These are phyloP conservation scores for Ambrosiella cleistominuta DNA, from an alignment of 2,329 filamentous ascomycete species.

Conservation along the genomic window DNA sequence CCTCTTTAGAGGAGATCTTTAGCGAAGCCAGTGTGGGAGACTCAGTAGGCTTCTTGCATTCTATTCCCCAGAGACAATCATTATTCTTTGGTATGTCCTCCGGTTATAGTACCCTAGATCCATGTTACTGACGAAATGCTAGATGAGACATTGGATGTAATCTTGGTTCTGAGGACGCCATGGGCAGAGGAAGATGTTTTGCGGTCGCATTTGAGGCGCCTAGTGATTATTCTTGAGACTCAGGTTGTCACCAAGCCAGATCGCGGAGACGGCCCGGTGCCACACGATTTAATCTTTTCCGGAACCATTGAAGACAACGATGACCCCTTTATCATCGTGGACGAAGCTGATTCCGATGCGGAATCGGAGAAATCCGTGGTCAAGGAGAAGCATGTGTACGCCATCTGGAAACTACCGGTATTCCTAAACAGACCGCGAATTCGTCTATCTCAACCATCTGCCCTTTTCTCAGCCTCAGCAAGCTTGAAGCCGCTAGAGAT, in stretches of 20 bases:
- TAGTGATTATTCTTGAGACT: constrained; percentile 50
- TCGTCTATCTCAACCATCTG: constrained; percentile 46
- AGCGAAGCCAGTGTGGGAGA: constrained; percentile 21
- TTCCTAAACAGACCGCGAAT: constrained; percentile 42
- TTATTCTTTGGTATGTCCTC: constrained; percentile 52
- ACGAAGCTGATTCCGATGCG: constrained; percentile 16
- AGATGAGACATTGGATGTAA: constrained; percentile 59
- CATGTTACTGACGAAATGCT: constrained; percentile 11
- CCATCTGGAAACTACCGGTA: constrained; percentile 42
- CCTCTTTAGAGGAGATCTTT: constrained; percentile 36
- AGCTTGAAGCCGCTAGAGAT: constrained; percentile 35
- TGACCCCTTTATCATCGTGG: constrained; percentile 33
- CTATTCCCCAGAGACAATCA: constrained; percentile 42
- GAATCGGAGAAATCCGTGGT: not conserved
- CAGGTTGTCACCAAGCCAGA: constrained; percentile 43
- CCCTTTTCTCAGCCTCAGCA: constrained; percentile 47
- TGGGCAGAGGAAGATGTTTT: constrained; percentile 39
- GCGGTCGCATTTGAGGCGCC: constrained; percentile 39
- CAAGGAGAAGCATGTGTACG: constrained; percentile 28
- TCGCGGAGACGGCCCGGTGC: constrained; percentile 23
- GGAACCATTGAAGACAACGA: constrained; percentile 31
- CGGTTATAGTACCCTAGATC: not conserved
- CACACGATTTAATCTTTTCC: constrained; percentile 41
- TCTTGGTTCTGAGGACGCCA: constrained; percentile 50
- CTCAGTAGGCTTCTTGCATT: constrained; percentile 33